Conservation (phyloP, 2,329 filamentous ascomycete species). For the Diaporthe ampelina region DNA sequence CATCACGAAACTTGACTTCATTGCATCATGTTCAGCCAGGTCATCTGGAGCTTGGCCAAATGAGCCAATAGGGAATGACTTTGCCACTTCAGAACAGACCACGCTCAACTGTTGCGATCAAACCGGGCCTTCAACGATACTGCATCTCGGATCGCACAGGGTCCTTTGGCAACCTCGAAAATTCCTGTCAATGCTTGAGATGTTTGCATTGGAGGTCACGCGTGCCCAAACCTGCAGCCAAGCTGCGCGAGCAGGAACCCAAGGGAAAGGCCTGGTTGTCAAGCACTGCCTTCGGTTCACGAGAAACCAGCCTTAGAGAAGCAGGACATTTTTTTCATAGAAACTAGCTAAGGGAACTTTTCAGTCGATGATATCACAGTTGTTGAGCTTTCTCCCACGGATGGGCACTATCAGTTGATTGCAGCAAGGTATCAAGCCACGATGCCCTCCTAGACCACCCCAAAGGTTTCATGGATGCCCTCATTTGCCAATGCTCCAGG, state of each 20-base stretch:
- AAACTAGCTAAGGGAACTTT: background rate
- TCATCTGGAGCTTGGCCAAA: background rate
- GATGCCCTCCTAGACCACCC: background rate
- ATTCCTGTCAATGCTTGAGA: background rate
- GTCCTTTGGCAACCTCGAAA: background rate
- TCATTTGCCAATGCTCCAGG: background rate
- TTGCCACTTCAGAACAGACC: background rate
- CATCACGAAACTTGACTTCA: background rate
- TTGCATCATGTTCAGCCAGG: background rate
- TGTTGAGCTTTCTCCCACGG: background rate
- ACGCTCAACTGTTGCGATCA: background rate
- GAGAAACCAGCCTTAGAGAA: fast-evolving
- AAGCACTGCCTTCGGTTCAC: background rate
- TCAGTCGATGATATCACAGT: background rate
- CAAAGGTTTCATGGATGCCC: background rate
- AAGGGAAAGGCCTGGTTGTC: background rate
- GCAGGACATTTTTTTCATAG: background rate
- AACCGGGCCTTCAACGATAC: background rate
- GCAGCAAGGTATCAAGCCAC: background rate
- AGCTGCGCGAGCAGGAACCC: background rate
- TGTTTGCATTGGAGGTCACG: background rate
- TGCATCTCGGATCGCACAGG: background rate
- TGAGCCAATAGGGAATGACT: background rate
- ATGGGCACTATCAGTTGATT: background rate
- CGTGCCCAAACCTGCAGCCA: background rate